phyloP scores from a whole-genome alignment of 495 filamentous ascomycete genomes.

The Viridothelium virens region DNA sequence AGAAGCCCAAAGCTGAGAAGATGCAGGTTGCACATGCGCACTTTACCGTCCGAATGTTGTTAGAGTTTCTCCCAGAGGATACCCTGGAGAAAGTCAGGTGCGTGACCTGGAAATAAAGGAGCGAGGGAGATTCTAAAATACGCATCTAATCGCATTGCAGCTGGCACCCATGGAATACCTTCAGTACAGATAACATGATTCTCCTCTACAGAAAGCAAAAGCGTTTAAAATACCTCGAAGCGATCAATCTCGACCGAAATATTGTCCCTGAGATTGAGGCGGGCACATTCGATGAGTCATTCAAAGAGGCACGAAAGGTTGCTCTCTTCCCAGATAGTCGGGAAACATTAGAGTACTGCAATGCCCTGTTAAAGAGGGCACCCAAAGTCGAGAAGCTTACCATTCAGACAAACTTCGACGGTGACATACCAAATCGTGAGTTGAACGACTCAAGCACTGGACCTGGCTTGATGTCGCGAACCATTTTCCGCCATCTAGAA shows the following conservation, averaged over 20 bases:
- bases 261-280: conserved; percentile 29
- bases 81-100: conserved; percentile 34
- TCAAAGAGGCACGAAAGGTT: conserved; percentile 29
- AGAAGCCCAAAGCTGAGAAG: neutral
- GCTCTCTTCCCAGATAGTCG: conserved; percentile 33
- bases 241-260: conserved; percentile 31
- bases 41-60: conserved; percentile 36
- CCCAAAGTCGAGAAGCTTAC: conserved; percentile 32
- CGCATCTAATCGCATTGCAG: neutral
- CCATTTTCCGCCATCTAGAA: conserved; percentile 33
- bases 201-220: conserved; percentile 37
- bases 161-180: conserved; percentile 36
- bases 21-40: conserved; percentile 23
- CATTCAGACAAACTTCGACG: conserved; percentile 32
- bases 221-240: conserved; percentile 36
- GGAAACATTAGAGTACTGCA: conserved; percentile 28
- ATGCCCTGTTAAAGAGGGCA: conserved; percentile 26
- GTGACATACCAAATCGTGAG: conserved; percentile 25
- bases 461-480: conserved; percentile 32
- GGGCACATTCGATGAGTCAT: conserved; percentile 27
- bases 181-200: conserved; percentile 35
- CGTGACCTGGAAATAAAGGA: conserved; percentile 8
- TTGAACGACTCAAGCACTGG: conserved; percentile 34
- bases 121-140: neutral
- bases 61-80: conserved; percentile 37